Conservation (phyloP, 495 filamentous ascomycete species). For the Platismatia glauca region DNA sequence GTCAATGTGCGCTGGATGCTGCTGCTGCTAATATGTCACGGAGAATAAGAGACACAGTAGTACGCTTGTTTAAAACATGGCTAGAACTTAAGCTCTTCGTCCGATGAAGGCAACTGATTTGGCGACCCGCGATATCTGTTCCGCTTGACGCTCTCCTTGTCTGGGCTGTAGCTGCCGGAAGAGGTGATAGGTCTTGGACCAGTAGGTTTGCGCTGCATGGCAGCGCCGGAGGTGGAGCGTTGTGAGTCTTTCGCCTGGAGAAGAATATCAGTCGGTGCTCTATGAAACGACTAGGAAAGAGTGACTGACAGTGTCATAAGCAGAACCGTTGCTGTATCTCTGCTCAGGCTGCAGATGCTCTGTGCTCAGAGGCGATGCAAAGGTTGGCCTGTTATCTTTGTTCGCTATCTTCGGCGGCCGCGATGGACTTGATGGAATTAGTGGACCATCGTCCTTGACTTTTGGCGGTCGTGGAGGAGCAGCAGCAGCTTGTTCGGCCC, state of each 20-base stretch:
- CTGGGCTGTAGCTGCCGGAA: slow-evolving; percentile 38
- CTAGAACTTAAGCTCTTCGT: slow-evolving; percentile 15
- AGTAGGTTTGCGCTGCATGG: slow-evolving; percentile 47
- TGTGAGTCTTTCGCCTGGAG: slow-evolving; percentile 27
- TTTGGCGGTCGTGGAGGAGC: slow-evolving; percentile 47
- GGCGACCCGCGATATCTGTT: slow-evolving; percentile 41
- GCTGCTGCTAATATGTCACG: neutral
- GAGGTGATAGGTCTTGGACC: slow-evolving; percentile 45
- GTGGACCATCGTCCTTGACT: slow-evolving; percentile 43
- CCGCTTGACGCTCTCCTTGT: slow-evolving; percentile 33
- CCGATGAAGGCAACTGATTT: slow-evolving; percentile 31
- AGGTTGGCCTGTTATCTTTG: slow-evolving; percentile 31
- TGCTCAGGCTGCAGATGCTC: slow-evolving; percentile 34
- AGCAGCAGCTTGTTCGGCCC: slow-evolving; percentile 27
- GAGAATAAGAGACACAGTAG: neutral
- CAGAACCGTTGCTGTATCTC: slow-evolving; percentile 20
- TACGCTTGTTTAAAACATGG: neutral
- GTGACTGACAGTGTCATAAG: slow-evolving; percentile 17
- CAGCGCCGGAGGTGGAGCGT: slow-evolving; percentile 32
- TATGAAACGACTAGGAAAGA: neutral
- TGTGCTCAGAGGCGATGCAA: slow-evolving; percentile 26
- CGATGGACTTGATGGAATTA: slow-evolving; percentile 35
- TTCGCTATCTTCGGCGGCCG: slow-evolving; percentile 38
- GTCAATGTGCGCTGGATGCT: neutral
- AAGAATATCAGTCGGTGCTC: neutral